These are phyloP conservation scores for Trametes villosa DNA, from an alignment of 768 basidiomycete species.

Conservation along the genomic window DNA sequence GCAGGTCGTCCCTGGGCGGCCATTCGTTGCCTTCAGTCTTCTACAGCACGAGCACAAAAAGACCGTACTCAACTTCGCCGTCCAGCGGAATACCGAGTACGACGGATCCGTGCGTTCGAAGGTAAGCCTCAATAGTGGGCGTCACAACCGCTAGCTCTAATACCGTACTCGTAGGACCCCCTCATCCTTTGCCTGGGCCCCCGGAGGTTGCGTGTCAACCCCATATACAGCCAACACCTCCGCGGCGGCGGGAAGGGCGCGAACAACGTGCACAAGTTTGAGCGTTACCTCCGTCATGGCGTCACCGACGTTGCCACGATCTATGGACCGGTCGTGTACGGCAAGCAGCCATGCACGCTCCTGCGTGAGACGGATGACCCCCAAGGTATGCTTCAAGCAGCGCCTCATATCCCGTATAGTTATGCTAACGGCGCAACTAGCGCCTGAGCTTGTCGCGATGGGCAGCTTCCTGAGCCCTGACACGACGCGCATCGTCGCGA, in stretches of 20 bases:
- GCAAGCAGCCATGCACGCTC: conserved; percentile 79
- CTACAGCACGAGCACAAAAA: conserved; percentile 96
- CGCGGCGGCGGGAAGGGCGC: conserved; percentile 87
- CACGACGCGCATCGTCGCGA: conserved; percentile 88
- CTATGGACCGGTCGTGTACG: conserved; percentile 89
- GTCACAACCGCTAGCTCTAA: not conserved
- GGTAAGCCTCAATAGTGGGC: conserved; percentile 46
- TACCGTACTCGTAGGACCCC: conserved; percentile 63
- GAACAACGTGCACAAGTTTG: conserved; percentile 98
- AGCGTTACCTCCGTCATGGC: conserved; percentile 87
- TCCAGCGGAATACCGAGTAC: conserved; percentile 96
- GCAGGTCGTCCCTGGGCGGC: conserved; percentile 38
- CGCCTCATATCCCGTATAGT: not conserved
- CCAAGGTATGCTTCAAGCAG: conserved; percentile 54
- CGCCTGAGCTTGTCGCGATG: conserved; percentile 84
- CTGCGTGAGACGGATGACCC: conserved; percentile 69
- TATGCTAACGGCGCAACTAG: conserved; percentile 39
- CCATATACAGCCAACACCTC: conserved; percentile 91
- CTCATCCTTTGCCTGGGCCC: conserved; percentile 89
- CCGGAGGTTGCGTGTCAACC: conserved; percentile 81
- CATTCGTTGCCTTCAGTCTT: conserved; percentile 77
- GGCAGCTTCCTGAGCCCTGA: conserved; percentile 89
- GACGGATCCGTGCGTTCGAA: conserved; percentile 88
- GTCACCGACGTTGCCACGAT: conserved; percentile 81
- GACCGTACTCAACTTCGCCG: conserved; percentile 88